A percentile compares a stretch with the other conserved stretches of the same genome.
Evolutionary conservation across 768 basidiomycete genomes (phyloP).

Genomic region (Hygrophorus russula): DNA sequence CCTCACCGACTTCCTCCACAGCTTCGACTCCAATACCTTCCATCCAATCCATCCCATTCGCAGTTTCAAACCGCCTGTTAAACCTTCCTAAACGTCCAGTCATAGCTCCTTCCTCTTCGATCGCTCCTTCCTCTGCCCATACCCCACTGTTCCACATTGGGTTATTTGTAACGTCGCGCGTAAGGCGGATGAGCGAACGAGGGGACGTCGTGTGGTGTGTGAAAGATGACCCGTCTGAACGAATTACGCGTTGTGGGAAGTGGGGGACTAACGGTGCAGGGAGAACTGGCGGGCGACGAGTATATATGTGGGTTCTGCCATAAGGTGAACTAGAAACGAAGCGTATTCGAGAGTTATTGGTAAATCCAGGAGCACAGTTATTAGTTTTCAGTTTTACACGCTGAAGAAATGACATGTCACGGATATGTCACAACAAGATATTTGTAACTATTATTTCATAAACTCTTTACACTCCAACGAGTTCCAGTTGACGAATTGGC

Average conservation of each 20-base stretch:
- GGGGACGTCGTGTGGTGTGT: slow-evolving; percentile 86
- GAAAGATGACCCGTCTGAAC: slow-evolving; percentile 83
- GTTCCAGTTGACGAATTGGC: slow-evolving; percentile 77
- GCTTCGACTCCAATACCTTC: slow-evolving; percentile 17
- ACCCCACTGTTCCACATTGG: slow-evolving; percentile 73
- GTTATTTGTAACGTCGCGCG: slow-evolving; percentile 83
- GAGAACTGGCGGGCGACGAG: slow-evolving; percentile 50
- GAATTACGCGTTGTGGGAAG: slow-evolving; percentile 76
- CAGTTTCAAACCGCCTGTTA: slow-evolving; percentile 55
- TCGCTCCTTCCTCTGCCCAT: slow-evolving; percentile 49
- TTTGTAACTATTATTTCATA: slow-evolving; percentile 20
- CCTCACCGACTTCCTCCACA: too few relatives aligned
- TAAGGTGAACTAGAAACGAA: slow-evolving; percentile 59
- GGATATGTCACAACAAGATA: too few relatives aligned
- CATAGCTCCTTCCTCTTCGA: slow-evolving; percentile 60
- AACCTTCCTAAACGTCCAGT: slow-evolving; percentile 77
- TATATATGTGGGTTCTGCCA: slow-evolving; percentile 76
- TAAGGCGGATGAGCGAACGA: slow-evolving; percentile 60
- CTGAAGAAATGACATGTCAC: too few relatives aligned
- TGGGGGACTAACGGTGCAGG: slow-evolving; percentile 81
- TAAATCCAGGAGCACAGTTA: too few relatives aligned
- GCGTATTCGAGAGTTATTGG: too few relatives aligned
- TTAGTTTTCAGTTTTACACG: too few relatives aligned
- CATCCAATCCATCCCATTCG: slow-evolving; percentile 23
- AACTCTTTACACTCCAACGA: slow-evolving; percentile 54